Evolutionary conservation across 768 basidiomycete species (phyloP), one percentile per base, ranked within the genome.

Genomic region (Xanthoconium stramineum): DNA sequence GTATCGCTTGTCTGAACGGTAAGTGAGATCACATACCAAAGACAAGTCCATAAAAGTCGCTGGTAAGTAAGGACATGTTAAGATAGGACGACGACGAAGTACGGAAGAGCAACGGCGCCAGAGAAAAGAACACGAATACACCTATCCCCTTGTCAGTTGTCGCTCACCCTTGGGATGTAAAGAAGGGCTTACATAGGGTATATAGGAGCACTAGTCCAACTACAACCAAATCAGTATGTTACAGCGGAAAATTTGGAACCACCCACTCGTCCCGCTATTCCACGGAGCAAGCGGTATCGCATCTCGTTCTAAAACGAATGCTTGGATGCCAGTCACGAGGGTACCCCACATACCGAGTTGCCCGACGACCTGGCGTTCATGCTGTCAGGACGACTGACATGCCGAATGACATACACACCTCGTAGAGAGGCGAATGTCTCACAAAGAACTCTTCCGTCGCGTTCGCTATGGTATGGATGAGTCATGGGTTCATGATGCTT

Each of bases 361-460:
- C 9, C 91, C 92, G 6, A 94, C 83, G 45, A 94, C 89, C 81
- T 83, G 30, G 17, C 5, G 20, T 19, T 17, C 42, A 52, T 62
- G 15, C 24, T 20, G 45, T 45, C 37, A 29, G 15, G 32, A 42
- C 17, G n/a, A 49, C 19, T 12, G 36, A 29, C n/a, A 46, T 37
- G 20, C 40, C 3, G n/a, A 39, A 42, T 6, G 13, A 45, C 5
- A 44, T 20, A 45, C 62, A 5, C 37, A 79, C 84, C 74, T 94
- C 92, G 63, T 91, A 93, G 35, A 94, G 75, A 3, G 91, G 92
- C 10, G 84, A 79, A 53, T 77, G 82, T 55, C 91, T 82, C 38
- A 94, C 92, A 59, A 94, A 83, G 69, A 89, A 89, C 64, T 94
- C 92, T 69, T 94, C 92, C 0, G 89, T 91, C 9, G 92, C 88